Base-by-base conservation (phyloP, 176 grass and related monocot genomes). In the Musa beccarii region DNA sequence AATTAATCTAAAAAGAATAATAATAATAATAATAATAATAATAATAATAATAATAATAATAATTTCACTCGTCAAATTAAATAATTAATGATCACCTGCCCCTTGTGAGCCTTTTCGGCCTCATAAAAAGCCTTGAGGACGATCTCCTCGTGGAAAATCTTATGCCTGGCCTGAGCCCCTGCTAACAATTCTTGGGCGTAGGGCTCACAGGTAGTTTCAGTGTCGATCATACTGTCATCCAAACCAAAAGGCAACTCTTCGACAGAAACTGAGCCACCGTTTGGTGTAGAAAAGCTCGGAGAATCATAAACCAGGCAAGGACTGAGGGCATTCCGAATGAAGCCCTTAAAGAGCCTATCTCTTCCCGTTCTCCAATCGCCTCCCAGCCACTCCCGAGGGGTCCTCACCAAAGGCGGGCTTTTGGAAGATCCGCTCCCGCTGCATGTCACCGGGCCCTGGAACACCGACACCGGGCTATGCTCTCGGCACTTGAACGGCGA, bases 101-200 rank as follows among this genome's bases (percentile, higher is more conserved):
- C 89, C 21, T 77, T 78, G 78, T 96, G 92, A 15, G 92, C 92
- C 63, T 80, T 81, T 62, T 87, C 89, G 1, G 89, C 92, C 78
- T 92, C 86, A 49, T 82, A 89, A 69, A 96, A 96, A 55, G 92
- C 92, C 80, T 92, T 89, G 51, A 92, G 76, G 2, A 99, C 89
- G n/a, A 92, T 72, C 78, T 96, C 89, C 14, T 96, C 86, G 11
- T 82, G 59, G 87, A 96, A 99, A 84, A 99, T 94, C 68, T 79
- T 86, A 67, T 99, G 90, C 72, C 84, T 81, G 51, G 89, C 78
- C 63, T 92, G 89, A 49, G 83, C 89, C 20, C 75, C 72, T 10
- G 75, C 82, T 21, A 96, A 86, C 78, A 96, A 84, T 22, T 96
- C 80, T 61, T 65, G 78, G 2, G 89, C 86, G 26, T 77, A 87